phyloP scores from a whole-genome alignment of 176 grass and related monocot species.

The Oryza meridionalis region DNA sequence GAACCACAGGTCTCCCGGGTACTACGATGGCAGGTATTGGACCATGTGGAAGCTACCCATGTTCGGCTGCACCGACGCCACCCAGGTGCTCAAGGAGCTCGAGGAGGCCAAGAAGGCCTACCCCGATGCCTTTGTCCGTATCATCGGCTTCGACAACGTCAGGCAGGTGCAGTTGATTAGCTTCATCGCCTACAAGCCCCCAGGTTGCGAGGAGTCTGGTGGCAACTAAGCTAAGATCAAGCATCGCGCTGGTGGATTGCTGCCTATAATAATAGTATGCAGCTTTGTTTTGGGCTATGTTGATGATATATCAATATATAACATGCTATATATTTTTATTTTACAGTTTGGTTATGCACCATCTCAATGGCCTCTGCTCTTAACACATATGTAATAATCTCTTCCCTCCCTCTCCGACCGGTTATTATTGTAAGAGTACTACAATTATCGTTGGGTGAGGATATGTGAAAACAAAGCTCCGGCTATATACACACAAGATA shows the following conservation, averaged over 20 bases:
- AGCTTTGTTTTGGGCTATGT: not conserved
- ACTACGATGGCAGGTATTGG: conserved; percentile 91
- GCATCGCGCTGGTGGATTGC: too few relatives aligned
- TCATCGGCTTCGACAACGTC: conserved; percentile 80
- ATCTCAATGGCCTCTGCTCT: not conserved
- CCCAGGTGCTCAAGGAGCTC: conserved; percentile 60
- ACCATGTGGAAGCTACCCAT: conserved; percentile 97
- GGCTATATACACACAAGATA: conserved; percentile 33
- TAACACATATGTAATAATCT: not conserved
- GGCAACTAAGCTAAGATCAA: not conserved
- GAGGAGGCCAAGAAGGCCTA: conserved; percentile 58
- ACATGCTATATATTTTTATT: not conserved
- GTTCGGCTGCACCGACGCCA: conserved; percentile 79
- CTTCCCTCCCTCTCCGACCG: not conserved
- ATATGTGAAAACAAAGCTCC: conserved; percentile 19
- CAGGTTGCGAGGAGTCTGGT: not conserved
- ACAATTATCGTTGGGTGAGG: conserved; percentile 31
- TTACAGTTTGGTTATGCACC: not conserved
- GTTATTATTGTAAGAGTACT: not conserved
- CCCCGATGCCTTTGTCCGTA: conserved; percentile 45
- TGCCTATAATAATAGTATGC: too few relatives aligned
- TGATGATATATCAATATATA: not conserved
- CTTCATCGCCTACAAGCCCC: conserved; percentile 79
- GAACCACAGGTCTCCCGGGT: conserved; percentile 51
- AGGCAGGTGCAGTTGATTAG: conserved; percentile 74